Percentiles rank a stretch among this genome's conserved stretches.
These are phyloP conservation scores for Malus hybrid DNA, from an alignment of 331 rosid genomes.

Conservation along the genomic window DNA sequence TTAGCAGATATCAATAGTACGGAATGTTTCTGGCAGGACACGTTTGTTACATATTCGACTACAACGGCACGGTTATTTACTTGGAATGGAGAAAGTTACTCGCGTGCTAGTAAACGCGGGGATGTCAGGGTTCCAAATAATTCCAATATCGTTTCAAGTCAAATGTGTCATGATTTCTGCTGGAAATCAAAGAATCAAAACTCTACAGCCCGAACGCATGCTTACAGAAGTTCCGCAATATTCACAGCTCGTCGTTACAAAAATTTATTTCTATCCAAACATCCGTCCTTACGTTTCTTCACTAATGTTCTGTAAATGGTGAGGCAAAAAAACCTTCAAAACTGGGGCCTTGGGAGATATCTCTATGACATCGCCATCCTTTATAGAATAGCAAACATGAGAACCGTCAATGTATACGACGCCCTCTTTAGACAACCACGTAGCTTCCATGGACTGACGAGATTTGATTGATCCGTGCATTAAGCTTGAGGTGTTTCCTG, in stretches of 20 bases:
- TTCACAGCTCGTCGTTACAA: conserved; percentile 5
- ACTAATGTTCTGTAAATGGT: conserved; percentile 11
- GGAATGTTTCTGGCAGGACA: too few species aligned
- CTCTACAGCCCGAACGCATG: neutral
- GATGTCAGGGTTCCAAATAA: too few species aligned
- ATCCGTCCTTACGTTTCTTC: conserved; percentile 10
- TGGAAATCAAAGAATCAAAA: neutral
- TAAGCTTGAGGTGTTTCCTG: conserved; percentile 30
- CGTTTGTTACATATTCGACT: too few species aligned
- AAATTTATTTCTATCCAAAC: neutral
- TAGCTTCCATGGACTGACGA: conserved; percentile 36
- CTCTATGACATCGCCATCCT: conserved; percentile 53
- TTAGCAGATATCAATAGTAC: too few species aligned
- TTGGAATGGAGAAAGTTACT: too few species aligned
- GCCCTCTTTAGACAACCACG: conserved; percentile 62
- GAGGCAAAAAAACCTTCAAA: conserved; percentile 66
- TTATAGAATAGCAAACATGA: conserved; percentile 39
- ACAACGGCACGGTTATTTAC: too few species aligned
- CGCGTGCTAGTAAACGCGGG: too few species aligned
- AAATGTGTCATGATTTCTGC: neutral
- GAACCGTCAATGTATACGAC: conserved; percentile 69
- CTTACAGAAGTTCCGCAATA: conserved; percentile 1
- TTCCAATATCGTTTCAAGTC: too few species aligned
- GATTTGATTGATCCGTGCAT: conserved; percentile 55
- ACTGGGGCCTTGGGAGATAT: conserved; percentile 65